Evolutionary conservation across 176 grass and related monocot species (phyloP).

Genomic region (Pontederia crassipes): DNA sequence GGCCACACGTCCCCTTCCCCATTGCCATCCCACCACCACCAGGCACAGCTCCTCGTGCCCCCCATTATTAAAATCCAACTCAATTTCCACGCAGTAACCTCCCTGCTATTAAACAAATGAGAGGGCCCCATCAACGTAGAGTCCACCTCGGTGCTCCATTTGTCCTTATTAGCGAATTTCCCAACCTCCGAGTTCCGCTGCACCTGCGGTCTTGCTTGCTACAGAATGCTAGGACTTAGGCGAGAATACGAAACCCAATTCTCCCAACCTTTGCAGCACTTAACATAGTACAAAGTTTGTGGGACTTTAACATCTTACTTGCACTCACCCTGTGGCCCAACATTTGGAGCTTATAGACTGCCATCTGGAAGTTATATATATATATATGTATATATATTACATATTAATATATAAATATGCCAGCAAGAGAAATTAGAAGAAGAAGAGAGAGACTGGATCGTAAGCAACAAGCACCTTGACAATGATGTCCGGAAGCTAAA

Average conservation of each 20-base stretch:
- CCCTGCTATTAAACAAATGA: background rate
- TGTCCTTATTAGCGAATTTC: background rate
- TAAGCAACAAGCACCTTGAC: background rate
- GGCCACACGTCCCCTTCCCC: slow-evolving; percentile 3
- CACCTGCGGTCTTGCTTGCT: background rate
- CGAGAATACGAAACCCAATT: background rate
- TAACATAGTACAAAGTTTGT: too few relatives aligned
- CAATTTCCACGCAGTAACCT: background rate
- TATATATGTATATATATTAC: too few relatives aligned
- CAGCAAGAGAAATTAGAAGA: background rate
- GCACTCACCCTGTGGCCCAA: too few relatives aligned
- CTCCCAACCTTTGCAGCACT: too few relatives aligned
- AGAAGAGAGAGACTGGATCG: background rate
- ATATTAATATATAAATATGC: too few relatives aligned
- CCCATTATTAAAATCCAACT: background rate
- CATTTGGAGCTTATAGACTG: too few relatives aligned
- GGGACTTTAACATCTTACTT: too few relatives aligned
- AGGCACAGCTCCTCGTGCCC: background rate
- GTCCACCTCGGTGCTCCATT: background rate
- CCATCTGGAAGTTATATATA: background rate
- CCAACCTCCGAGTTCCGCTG: background rate
- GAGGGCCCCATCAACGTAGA: background rate
- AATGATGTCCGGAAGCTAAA: slow-evolving; percentile 4
- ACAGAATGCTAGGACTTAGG: background rate
- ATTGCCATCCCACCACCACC: background rate